Conservation (phyloP, 108 stramenopile species). For the Skeletonema potamos region DNA sequence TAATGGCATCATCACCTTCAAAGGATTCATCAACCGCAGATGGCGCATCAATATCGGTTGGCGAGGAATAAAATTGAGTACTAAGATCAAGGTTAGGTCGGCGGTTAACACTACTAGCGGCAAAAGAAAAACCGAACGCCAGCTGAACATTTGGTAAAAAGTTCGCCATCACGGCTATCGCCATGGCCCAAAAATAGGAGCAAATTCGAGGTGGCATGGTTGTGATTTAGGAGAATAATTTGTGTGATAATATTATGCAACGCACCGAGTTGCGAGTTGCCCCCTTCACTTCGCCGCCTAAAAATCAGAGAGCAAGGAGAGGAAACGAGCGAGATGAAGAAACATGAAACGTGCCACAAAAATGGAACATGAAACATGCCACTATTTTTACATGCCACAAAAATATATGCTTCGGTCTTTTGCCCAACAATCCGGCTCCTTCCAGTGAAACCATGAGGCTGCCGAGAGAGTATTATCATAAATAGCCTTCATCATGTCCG, state of each 20-base stretch:
- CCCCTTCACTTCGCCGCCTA: no score
- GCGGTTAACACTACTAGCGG: background rate
- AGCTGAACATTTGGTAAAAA: background rate
- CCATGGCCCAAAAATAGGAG: background rate
- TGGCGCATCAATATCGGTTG: constrained; percentile 13
- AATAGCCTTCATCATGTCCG: background rate
- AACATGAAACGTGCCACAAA: no score
- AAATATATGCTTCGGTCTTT: no score
- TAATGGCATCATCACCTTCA: constrained; percentile 73
- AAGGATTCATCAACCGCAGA: constrained; percentile 19
- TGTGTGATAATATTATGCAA: no score
- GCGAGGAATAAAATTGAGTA: constrained; percentile 1
- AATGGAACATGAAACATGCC: no score
- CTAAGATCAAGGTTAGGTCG: background rate
- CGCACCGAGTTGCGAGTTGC: no score
- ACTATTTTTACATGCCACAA: no score
- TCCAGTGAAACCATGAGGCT: no score
- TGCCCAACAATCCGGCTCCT: no score
- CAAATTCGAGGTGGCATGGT: background rate
- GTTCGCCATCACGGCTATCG: background rate
- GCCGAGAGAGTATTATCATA: no score
- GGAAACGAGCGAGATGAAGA: no score
- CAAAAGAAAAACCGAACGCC: background rate
- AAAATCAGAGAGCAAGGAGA: no score
- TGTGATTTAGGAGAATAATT: background rate